Percentiles rank a stretch among this genome's conserved stretches.
These are phyloP conservation scores for Pseudoturritis turrita DNA, from an alignment of 345 rosid genomes.

Conservation along the genomic window DNA sequence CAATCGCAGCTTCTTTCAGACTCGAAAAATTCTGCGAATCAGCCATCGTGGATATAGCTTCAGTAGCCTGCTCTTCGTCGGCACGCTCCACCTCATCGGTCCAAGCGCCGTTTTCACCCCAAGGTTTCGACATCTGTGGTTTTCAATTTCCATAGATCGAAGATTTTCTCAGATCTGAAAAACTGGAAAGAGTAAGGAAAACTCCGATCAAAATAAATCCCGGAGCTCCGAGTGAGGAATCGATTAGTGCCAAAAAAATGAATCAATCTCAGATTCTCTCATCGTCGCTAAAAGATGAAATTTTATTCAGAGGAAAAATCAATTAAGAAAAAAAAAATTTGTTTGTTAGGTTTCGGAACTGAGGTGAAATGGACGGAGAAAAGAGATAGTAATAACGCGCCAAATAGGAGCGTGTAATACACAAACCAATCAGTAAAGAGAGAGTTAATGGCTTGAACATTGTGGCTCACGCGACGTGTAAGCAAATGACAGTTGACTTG, in stretches of 20 bases:
- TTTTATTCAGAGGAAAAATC: neutral
- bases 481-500: conserved; percentile 20
- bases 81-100: conserved; percentile 90
- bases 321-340: neutral
- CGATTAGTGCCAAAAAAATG: neutral
- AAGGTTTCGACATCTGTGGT: conserved; percentile 51
- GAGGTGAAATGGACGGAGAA: conserved; percentile 24
- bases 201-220: conserved; percentile 42
- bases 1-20: conserved; percentile 54
- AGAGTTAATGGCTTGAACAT: conserved; percentile 2
- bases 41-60: conserved; percentile 22
- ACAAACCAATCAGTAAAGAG: conserved; percentile 13
- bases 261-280: conserved; percentile 15
- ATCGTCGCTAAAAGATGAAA: neutral
- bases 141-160: conserved; percentile 11
- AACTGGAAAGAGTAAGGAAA: conserved; percentile 1
- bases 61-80: conserved; percentile 53
- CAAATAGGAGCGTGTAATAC: too few relatives aligned
- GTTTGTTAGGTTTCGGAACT: conserved; percentile 16
- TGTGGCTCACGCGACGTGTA: conserved; percentile 19
- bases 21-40: conserved; percentile 71
- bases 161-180: too few relatives aligned
- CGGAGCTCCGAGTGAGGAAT: conserved; percentile 52
- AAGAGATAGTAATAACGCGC: conserved; percentile 28
- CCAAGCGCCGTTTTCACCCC: conserved; percentile 88